Evolutionary conservation across 306 rosid genomes (phyloP).

Genomic region (Inga leiocalycina): DNA sequence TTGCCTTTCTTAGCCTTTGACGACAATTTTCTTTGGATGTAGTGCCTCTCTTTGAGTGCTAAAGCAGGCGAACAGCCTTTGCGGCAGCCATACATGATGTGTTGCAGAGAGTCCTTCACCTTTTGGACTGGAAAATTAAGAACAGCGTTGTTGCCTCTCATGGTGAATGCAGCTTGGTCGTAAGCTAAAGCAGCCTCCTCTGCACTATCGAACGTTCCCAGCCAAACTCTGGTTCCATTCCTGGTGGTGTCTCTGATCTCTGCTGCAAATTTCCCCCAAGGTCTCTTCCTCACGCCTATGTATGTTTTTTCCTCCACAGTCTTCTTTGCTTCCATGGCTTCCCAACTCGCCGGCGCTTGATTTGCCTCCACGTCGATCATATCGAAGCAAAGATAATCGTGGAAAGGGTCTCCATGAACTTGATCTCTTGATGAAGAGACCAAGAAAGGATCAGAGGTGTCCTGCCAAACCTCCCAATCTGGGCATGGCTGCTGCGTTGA

Average conservation of each 20-base stretch:
- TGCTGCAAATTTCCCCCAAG: neutral
- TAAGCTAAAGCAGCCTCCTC: neutral
- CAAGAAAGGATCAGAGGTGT: neutral
- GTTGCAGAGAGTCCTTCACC: neutral
- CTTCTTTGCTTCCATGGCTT: neutral
- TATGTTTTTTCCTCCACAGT: neutral
- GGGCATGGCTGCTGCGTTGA: neutral
- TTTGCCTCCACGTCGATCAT: neutral
- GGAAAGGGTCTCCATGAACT: neutral
- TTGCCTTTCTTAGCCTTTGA: neutral
- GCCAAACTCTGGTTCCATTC: neutral
- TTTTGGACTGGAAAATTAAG: neutral
- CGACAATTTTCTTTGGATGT: neutral
- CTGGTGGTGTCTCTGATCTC: neutral
- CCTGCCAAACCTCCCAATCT: constrained; percentile 12
- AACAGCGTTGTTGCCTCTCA: neutral
- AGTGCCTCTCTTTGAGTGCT: neutral
- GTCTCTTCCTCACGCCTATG: neutral
- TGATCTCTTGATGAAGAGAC: neutral
- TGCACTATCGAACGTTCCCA: neutral
- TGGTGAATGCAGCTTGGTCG: constrained; percentile 2
- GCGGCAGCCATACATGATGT: neutral
- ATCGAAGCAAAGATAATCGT: neutral
- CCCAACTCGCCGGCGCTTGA: neutral
- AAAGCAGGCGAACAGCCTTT: neutral